A percentile compares a stretch with the other conserved stretches of the same genome.
Evolutionary conservation across 192 early-diverging fungal species (phyloP).

Genomic region (Lunasporangiospora selenospora): DNA sequence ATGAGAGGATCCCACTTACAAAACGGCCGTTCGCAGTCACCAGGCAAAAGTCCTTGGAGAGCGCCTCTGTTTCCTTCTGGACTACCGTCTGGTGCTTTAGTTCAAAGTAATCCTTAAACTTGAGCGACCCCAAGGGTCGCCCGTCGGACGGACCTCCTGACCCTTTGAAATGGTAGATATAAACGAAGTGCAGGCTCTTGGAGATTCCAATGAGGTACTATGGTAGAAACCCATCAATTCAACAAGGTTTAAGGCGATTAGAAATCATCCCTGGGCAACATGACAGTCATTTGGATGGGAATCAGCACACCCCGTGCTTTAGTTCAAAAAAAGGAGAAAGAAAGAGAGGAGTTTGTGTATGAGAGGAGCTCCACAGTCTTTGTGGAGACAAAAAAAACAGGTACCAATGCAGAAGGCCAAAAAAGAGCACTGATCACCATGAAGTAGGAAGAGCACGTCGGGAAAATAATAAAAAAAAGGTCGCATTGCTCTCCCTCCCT

Average conservation of each 20-base stretch:
- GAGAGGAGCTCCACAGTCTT: too few relatives aligned
- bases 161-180: constrained; percentile 42
- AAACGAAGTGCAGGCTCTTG: constrained; percentile 33
- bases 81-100: constrained; percentile 41
- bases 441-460: constrained; percentile 19
- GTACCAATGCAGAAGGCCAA: too few relatives aligned
- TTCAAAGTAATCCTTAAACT: constrained; percentile 39
- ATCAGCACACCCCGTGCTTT: too few relatives aligned
- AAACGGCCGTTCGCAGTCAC: constrained; percentile 60
- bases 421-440: neutral
- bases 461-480: neutral
- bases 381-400: too few relatives aligned
- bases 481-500: too few relatives aligned
- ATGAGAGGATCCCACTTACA: too few relatives aligned
- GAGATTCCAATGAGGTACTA: constrained; percentile 48
- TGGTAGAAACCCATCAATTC: too few relatives aligned
- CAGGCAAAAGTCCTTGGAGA: constrained; percentile 72
- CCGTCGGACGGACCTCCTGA: constrained; percentile 24
- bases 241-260: too few relatives aligned
- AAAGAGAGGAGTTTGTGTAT: neutral
- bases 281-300: too few relatives aligned
- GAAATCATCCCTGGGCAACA: too few relatives aligned
- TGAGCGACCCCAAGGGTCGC: constrained; percentile 9
- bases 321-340: neutral
- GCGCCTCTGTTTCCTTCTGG: constrained; percentile 38